Evolutionary conservation across 345 rosid species (phyloP), one percentile per base, ranked within the genome.

Genomic region (Triadica sebifera): DNA sequence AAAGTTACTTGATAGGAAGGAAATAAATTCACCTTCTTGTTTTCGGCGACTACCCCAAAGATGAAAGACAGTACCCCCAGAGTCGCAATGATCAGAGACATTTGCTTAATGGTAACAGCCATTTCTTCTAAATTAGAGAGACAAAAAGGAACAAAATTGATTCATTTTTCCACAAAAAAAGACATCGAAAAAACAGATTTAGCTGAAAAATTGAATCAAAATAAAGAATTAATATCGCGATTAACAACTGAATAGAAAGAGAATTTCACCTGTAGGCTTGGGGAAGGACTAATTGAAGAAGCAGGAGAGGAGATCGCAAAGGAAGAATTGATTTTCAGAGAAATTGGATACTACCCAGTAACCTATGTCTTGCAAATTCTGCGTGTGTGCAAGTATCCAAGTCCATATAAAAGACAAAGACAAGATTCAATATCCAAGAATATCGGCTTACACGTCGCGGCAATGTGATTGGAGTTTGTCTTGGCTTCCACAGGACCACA

Each of bases 11-110:
- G 24, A 19, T 1, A 20, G 25, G 2, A 55, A 55, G 24, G 11
- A 22, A 58, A 15, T 2, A 11, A 11, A 10, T 41, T 2, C 62
- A 90, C 97, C 96, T 90, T 92, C 82, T 87, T 92, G 81, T 90
- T 92, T 83, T 92, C 97, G 0, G 96, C 97, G 45, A 90, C 49
- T 2, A 90, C 87, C 49, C 96, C 97, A 13, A 85, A 82, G 53
- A 88, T 5, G 80, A 92, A 92, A 5, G 97, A 92, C 67, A 87
- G 16, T 4, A 83, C 61, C 57, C 97, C 97, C 38, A 88, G 77
- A 34, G 79, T 58, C 7, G 88, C 80, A 41, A 92, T 88, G 9
- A 86, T 70, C 29, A 87, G 69, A 67, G 97, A 80, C 89, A 86
- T 88, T 39, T 81, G 92, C 71, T 83, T 87, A 74, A 92, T 81